Base-by-base conservation (phyloP, 78 protist species). In the Anaeramoeba ignava region DNA sequence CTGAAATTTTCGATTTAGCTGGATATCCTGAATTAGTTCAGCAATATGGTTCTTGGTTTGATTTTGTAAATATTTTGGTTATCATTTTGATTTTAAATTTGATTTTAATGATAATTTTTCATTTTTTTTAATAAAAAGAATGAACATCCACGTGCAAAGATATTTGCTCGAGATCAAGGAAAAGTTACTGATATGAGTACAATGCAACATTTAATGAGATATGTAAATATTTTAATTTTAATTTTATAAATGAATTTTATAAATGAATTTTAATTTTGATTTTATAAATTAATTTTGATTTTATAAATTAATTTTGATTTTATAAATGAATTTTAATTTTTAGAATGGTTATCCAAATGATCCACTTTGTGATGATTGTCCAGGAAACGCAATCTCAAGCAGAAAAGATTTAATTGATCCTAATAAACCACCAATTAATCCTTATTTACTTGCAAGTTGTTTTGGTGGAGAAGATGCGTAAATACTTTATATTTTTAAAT, bases 391-490 rank as follows among this genome's bases (percentile, higher is more conserved):
- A 54, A 54, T 54, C 73, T 27, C 36, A 8, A 27, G 36, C 8
- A 54, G 73, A 54, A 54, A 54, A 17, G 73, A 54, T 54, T 54
- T 54, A 54, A 54, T 54, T 54, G 73, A 54, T 54, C 73, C 73
- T 27, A 54, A 54, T 17, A 54, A 54, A 54, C 8, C 73, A 27
- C 73, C 8, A 17, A 8, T 17, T 27, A 54, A 54, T 17, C 73
- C 73, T 54, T 54, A 27, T 17, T 17, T 54, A 27, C 73, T 54
- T 17, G 17, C 36, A 8, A 54, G 73, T 17, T 54, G 73, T 17
- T 54, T 54, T 17, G 73, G 73, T 54, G 73, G 73, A 17, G 36
- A 27, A 54, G 73, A 54, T 54, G 73, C 73, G 36, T 27, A 54
- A 54, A 54, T 54, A n/a, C n/a, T n/a, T n/a, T n/a, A n/a, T n/a